Percentiles rank a stretch among this genome's conserved stretches.
Conservation (phyloP, 495 filamentous ascomycete genomes). For the Tuber calosporum region DNA sequence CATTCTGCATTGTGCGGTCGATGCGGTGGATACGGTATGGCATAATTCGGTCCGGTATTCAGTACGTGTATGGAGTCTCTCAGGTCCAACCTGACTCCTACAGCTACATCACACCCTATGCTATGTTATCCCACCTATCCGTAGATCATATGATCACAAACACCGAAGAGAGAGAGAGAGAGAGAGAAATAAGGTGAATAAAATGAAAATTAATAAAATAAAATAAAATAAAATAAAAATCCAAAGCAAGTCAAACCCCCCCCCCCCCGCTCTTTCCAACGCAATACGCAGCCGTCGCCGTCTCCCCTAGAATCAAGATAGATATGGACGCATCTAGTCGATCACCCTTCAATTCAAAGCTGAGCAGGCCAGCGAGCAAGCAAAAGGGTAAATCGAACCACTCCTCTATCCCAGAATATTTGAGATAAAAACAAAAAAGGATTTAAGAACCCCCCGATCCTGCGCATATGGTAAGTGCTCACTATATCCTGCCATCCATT, state of each 20-base stretch:
- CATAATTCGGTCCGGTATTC: background rate
- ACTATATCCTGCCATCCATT: background rate
- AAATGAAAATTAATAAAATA: background rate
- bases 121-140: background rate
- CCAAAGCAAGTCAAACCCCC: background rate
- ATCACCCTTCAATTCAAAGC: background rate
- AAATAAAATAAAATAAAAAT: no score
- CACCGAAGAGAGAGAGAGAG: background rate
- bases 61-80: background rate
- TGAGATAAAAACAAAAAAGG: background rate
- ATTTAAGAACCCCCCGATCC: background rate
- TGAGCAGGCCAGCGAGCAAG: background rate
- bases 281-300: background rate
- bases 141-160: background rate
- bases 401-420: background rate
- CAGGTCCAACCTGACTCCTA: background rate
- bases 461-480: background rate
- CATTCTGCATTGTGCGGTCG: conserved; percentile 1
- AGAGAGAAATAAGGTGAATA: background rate
- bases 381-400: background rate
- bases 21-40: background rate
- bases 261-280: background rate
- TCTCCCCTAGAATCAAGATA: background rate
- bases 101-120: background rate
- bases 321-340: background rate